A percentile compares a stretch with the other conserved stretches of the same genome.
Evolutionary conservation across 805 yeast genomes (phyloP).

Genomic region (Candida koratica): DNA sequence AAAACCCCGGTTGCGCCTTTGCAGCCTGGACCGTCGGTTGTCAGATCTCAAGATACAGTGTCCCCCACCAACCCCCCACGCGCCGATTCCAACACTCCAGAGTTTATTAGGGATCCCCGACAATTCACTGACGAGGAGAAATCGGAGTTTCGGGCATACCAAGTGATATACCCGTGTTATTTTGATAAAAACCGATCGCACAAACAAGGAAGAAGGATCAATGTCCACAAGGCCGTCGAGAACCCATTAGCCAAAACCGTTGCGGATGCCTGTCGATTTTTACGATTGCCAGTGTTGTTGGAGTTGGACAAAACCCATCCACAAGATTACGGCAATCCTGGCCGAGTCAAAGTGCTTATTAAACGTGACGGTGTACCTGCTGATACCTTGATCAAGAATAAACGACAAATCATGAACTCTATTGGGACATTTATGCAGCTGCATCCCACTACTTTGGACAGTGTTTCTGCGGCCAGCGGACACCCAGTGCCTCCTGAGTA

Average conservation of each 20-base stretch:
- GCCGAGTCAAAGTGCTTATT: slow-evolving; percentile 79
- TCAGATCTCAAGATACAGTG: slow-evolving; percentile 55
- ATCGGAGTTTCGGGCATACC: slow-evolving; percentile 64
- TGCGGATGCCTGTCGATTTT: slow-evolving; percentile 62
- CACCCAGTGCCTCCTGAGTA: slow-evolving; percentile 65
- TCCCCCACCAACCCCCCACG: slow-evolving; percentile 19
- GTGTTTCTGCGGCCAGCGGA: slow-evolving; percentile 48
- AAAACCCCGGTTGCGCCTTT: slow-evolving; percentile 68
- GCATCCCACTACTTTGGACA: slow-evolving; percentile 65
- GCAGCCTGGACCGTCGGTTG: slow-evolving; percentile 54
- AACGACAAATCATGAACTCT: slow-evolving; percentile 60
- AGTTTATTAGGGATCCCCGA: slow-evolving; percentile 28
- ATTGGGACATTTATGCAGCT: slow-evolving; percentile 57
- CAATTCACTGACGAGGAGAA: slow-evolving; percentile 52
- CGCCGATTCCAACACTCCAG: slow-evolving; percentile 19
- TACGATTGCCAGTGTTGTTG: slow-evolving; percentile 43
- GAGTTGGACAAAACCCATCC: slow-evolving; percentile 90
- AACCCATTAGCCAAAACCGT: slow-evolving; percentile 86
- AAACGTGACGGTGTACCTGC: slow-evolving; percentile 46
- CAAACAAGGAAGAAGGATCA: slow-evolving; percentile 80
- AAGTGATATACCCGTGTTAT: slow-evolving; percentile 84
- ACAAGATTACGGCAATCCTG: slow-evolving; percentile 96
- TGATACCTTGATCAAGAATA: slow-evolving; percentile 34
- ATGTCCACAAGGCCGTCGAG: slow-evolving; percentile 61
- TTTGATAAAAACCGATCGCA: slow-evolving; percentile 77